Evolutionary conservation across 2,329 filamentous ascomycete genomes (phyloP), one percentile per base, ranked within the genome.

Genomic region (Hortaea sp.): DNA sequence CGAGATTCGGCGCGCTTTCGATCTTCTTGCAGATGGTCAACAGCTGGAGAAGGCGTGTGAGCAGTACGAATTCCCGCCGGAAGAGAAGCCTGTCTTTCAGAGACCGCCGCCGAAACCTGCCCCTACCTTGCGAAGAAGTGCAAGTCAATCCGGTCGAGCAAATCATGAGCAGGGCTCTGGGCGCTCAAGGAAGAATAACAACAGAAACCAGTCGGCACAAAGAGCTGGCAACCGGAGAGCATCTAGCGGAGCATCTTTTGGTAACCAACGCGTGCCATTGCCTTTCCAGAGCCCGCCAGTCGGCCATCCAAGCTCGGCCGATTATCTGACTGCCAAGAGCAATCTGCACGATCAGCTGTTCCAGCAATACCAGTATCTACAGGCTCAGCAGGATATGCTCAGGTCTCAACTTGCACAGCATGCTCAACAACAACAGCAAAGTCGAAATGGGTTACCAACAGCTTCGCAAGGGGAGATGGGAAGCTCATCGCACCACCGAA

Each of bases 1-100:
- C 54, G 92, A 98, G 67, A 72, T 98, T 42, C 81, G 92, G 50
- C 78, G 88, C 54, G 92, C 92, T 1, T 97, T 95, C 62, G 84
- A 88, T 48, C 68, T 88, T 46, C 78, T 95, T 12, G 80, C 85
- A 1, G 77, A 85, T 39, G 67, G 66, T 43, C 85, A 81, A 20
- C 87, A 92, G 57, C 73, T 98, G 39, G 78, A 81, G 4, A 82
- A 88, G 58, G 89, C 84, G 62, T 95, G 89, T 65, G 86, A 94
- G 63, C 79, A 90, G 62, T 98, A 83, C 59, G 80, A 85, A 47
- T 95, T 85, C 57, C 92, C 92, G 4, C 84, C 86, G 46, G 86
- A 94, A 62, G 88, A 94, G 58, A 73, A 75, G 51, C 54, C 56
- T 2, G 50, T 61, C 11, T 81, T 77, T 64, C 76, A 79, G 58